Evolutionary conservation across 2,329 filamentous ascomycete species (phyloP).

Genomic region (Hortaea sp.): DNA sequence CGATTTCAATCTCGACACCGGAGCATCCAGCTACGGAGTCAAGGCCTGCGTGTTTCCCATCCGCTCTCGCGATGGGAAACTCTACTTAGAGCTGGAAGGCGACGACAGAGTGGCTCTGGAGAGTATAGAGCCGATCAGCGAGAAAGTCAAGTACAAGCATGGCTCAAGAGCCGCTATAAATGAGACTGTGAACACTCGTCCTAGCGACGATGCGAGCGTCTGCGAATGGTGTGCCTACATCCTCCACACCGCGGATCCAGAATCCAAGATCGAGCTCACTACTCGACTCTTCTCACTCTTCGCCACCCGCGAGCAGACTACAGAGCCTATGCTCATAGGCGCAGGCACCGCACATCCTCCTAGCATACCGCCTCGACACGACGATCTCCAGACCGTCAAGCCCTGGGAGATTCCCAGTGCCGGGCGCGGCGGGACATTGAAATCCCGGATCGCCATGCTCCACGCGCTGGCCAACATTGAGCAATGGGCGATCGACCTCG

Average conservation of each 20-base stretch:
- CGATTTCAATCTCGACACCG: constrained; percentile 8
- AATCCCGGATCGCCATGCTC: constrained; percentile 7
- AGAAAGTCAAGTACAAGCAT: constrained; percentile 9
- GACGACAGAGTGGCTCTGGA: background rate
- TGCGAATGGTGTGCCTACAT: constrained; percentile 10
- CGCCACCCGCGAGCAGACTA: constrained; percentile 5
- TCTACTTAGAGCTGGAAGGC: background rate
- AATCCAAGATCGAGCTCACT: constrained; percentile 8
- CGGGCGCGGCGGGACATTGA: constrained; percentile 6
- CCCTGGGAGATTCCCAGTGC: constrained; percentile 6
- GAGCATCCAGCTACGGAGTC: constrained; percentile 8
- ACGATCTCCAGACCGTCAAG: constrained; percentile 1
- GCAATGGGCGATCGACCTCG: constrained; percentile 10
- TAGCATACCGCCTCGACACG: constrained; percentile 4
- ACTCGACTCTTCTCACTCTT: constrained; percentile 7
- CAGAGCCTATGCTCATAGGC: constrained; percentile 7
- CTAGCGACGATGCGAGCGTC: constrained; percentile 4
- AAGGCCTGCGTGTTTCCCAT: constrained; percentile 7
- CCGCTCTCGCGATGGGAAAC: background rate
- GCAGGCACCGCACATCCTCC: constrained; percentile 5
- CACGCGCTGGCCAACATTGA: constrained; percentile 9
- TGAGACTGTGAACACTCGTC: background rate
- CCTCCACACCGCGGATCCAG: constrained; percentile 7
- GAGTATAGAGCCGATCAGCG: constrained; percentile 5
- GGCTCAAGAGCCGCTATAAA: background rate